A percentile compares a stretch with the other conserved stretches of the same genome.
phyloP scores from a whole-genome alignment of 2,329 filamentous ascomycete species.

The Microsporum ferrugineum region DNA sequence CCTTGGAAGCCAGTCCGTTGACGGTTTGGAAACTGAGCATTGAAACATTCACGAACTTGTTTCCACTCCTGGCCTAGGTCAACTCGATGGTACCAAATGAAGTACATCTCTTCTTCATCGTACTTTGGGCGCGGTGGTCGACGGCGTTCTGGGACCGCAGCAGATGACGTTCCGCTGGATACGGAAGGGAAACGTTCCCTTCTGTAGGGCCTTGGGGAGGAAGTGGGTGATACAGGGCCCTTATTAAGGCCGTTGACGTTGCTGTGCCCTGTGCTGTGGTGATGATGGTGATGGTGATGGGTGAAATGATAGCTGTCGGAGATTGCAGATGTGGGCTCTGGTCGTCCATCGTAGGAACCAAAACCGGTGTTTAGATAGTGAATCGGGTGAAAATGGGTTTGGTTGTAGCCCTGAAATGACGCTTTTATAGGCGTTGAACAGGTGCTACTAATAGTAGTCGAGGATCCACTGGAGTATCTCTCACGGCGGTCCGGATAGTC shows the following conservation, averaged over 20 bases:
- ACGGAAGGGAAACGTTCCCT: slow-evolving; percentile 33
- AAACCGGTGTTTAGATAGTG: slow-evolving; percentile 6
- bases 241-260: slow-evolving; percentile 7
- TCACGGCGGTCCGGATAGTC: slow-evolving; percentile 8
- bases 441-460: background rate
- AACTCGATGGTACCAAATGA: slow-evolving; percentile 41
- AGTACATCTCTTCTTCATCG: slow-evolving; percentile 37
- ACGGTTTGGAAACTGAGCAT: slow-evolving; percentile 32
- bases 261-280: slow-evolving; percentile 7
- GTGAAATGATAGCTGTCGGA: background rate
- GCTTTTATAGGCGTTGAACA: background rate
- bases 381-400: slow-evolving; percentile 2
- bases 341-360: slow-evolving; percentile 6
- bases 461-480: background rate
- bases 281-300: slow-evolving; percentile 8
- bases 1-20: slow-evolving; percentile 34
- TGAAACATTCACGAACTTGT: slow-evolving; percentile 35
- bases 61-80: slow-evolving; percentile 38
- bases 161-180: slow-evolving; percentile 29
- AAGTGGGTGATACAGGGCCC: slow-evolving; percentile 20
- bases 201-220: slow-evolving; percentile 27
- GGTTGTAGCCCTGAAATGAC: background rate
- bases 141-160: slow-evolving; percentile 23
- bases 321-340: background rate
- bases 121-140: slow-evolving; percentile 37